These are phyloP conservation scores for Lycium ferocissimum DNA, from an alignment of 257 asterid species.

Conservation along the genomic window DNA sequence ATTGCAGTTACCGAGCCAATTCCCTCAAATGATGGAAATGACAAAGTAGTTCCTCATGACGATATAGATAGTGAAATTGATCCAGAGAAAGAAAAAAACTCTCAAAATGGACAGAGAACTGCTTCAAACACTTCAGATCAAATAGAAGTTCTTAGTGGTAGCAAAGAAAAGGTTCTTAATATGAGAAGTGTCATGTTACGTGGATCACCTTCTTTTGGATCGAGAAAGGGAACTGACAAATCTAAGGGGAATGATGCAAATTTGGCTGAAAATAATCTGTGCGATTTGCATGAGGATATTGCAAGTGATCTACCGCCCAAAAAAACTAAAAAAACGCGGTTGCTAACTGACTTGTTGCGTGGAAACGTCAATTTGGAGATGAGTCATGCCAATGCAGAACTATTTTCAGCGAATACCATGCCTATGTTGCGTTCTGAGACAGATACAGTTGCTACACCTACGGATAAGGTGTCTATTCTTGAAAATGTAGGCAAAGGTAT, in stretches of 20 bases:
- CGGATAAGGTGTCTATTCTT: conserved; percentile 28
- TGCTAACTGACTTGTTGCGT: conserved; percentile 62
- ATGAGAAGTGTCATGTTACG: conserved; percentile 13
- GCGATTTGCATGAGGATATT: conserved; percentile 28
- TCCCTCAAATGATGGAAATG: neutral
- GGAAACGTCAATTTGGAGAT: conserved; percentile 39
- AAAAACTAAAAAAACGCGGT: conserved; percentile 62
- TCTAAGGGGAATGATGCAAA: conserved; percentile 50
- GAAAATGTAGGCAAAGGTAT: conserved; percentile 35
- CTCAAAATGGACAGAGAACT: conserved; percentile 9
- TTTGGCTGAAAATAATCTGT: neutral
- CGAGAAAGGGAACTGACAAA: conserved; percentile 39
- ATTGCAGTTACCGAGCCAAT: neutral
- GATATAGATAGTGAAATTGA: neutral
- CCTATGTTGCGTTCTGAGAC: conserved; percentile 39
- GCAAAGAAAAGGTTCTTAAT: neutral
- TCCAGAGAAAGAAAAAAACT: neutral
- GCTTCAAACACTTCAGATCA: neutral
- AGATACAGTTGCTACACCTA: conserved; percentile 40
- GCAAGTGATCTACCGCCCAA: conserved; percentile 35
- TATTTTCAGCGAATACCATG: conserved; percentile 35
- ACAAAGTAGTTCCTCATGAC: neutral
- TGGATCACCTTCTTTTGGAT: conserved; percentile 37
- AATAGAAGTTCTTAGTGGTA: neutral
- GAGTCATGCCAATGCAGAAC: conserved; percentile 31